Conservation (phyloP, 2,329 filamentous ascomycete species). For the Ilyonectria robusta region DNA sequence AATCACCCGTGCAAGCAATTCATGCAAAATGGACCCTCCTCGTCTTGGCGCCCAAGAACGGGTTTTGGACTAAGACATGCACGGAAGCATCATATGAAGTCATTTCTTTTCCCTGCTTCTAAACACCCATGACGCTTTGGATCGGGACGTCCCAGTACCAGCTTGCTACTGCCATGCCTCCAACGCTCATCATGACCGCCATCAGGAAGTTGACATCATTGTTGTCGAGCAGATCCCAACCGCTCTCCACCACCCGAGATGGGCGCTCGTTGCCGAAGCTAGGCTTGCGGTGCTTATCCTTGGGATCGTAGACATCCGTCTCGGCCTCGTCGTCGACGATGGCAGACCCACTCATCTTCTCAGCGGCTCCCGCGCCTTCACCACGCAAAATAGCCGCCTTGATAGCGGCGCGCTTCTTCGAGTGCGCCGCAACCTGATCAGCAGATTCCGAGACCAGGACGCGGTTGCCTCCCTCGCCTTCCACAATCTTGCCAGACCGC, state of each 20-base stretch:
- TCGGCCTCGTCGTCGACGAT: constrained; percentile 54
- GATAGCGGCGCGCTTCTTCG: constrained; percentile 53
- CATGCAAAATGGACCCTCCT: constrained; percentile 3
- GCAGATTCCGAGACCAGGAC: constrained; percentile 63
- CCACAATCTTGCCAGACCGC: constrained; percentile 87
- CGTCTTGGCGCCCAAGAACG: background rate
- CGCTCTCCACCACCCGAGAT: constrained; percentile 76
- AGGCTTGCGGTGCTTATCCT: constrained; percentile 64
- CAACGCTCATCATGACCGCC: constrained; percentile 85
- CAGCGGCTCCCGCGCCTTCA: constrained; percentile 61
- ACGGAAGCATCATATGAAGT: constrained; percentile 43
- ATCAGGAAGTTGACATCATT: constrained; percentile 96
- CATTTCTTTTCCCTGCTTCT: constrained; percentile 33
- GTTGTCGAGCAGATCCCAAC: constrained; percentile 85
- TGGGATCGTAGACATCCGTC: constrained; percentile 63
- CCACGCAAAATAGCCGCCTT: constrained; percentile 60
- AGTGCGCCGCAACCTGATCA: constrained; percentile 45
- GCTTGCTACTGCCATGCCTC: constrained; percentile 77
- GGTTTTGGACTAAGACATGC: constrained; percentile 8
- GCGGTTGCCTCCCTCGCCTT: constrained; percentile 81
- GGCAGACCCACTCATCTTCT: constrained; percentile 52
- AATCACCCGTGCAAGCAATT: constrained; percentile 1
- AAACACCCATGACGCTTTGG: constrained; percentile 56
- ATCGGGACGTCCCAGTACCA: constrained; percentile 73
- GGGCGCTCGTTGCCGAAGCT: constrained; percentile 71